A percentile compares a stretch with the other conserved stretches of the same genome.
phyloP scores from a whole-genome alignment of 2,329 filamentous ascomycete species.

The Penicillium sp. region DNA sequence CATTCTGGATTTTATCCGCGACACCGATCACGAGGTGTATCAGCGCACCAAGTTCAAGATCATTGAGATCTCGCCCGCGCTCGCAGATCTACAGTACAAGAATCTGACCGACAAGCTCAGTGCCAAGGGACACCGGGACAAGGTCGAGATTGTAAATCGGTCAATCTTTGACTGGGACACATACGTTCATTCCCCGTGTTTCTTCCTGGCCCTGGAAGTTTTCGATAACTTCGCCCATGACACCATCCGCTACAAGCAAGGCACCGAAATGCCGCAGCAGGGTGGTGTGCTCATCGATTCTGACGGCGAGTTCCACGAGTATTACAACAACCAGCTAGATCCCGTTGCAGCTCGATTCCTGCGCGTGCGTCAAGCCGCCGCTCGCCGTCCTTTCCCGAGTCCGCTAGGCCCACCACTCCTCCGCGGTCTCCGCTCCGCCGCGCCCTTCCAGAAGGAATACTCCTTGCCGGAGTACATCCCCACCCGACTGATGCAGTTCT shows the following conservation, averaged over 20 bases:
- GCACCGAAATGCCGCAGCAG: conserved; percentile 80
- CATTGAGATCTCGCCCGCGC: conserved; percentile 85
- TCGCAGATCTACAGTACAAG: conserved; percentile 74
- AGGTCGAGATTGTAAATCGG: conserved; percentile 91
- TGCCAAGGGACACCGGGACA: conserved; percentile 72
- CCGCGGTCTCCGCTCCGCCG: conserved; percentile 60
- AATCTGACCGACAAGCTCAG: conserved; percentile 67
- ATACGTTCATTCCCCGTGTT: conserved; percentile 88
- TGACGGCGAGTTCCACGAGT: conserved; percentile 89
- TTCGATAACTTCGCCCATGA: conserved; percentile 99
- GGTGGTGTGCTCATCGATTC: conserved; percentile 83
- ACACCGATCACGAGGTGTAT: conserved; percentile 86
- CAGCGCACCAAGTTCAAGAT: conserved; percentile 89
- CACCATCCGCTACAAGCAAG: conserved; percentile 81
- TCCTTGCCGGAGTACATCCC: conserved; percentile 89
- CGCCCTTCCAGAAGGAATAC: conserved; percentile 74
- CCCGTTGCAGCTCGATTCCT: conserved; percentile 80
- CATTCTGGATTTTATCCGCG: conserved; percentile 92
- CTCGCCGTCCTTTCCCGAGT: conserved; percentile 44
- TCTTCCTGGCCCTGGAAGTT: conserved; percentile 96
- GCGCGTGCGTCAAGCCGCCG: conserved; percentile 75
- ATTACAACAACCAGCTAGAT: conserved; percentile 79
- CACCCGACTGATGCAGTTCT: conserved; percentile 93
- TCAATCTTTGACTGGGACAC: conserved; percentile 93
- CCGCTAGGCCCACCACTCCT: conserved; percentile 52